These are phyloP conservation scores for Ogataea sp. DNA, from an alignment of 805 yeast species.

Conservation along the genomic window DNA sequence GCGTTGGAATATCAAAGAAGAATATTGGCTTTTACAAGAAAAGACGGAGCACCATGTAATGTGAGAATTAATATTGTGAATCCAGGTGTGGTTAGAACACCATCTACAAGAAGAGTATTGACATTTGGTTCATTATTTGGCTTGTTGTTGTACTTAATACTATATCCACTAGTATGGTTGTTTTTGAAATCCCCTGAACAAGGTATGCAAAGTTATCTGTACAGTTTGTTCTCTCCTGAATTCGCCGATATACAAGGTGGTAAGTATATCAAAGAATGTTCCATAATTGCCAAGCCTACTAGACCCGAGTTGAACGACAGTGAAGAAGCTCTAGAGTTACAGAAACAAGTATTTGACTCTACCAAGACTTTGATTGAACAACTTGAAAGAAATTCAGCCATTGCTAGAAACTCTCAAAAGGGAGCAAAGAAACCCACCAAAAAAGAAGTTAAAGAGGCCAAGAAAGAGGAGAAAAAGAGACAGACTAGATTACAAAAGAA, in stretches of 20 bases:
- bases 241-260: conserved; percentile 57
- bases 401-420: conserved; percentile 41
- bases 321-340: too few species aligned
- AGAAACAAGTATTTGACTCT: conserved; percentile 47
- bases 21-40: conserved; percentile 48
- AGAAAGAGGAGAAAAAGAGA: neutral
- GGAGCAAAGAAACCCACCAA: neutral
- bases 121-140: conserved; percentile 66
- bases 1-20: conserved; percentile 73
- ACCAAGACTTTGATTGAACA: conserved; percentile 50
- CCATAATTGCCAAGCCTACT: conserved; percentile 36
- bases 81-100: conserved; percentile 89
- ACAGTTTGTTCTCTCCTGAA: conserved; percentile 66
- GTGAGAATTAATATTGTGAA: conserved; percentile 70
- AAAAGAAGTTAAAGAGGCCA: neutral
- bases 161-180: conserved; percentile 80
- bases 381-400: conserved; percentile 66
- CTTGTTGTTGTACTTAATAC: conserved; percentile 47
- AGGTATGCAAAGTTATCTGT: conserved; percentile 75
- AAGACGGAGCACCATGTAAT: conserved; percentile 65
- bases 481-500: neutral
- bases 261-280: conserved; percentile 67
- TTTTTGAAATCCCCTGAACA: conserved; percentile 65
- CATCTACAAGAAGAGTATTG: conserved; percentile 70
- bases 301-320: conserved; percentile 56